A percentile compares a stretch with the other conserved stretches of the same genome.
phyloP scores from a whole-genome alignment of 345 rosid genomes.

The Aethionema arabicum region DNA sequence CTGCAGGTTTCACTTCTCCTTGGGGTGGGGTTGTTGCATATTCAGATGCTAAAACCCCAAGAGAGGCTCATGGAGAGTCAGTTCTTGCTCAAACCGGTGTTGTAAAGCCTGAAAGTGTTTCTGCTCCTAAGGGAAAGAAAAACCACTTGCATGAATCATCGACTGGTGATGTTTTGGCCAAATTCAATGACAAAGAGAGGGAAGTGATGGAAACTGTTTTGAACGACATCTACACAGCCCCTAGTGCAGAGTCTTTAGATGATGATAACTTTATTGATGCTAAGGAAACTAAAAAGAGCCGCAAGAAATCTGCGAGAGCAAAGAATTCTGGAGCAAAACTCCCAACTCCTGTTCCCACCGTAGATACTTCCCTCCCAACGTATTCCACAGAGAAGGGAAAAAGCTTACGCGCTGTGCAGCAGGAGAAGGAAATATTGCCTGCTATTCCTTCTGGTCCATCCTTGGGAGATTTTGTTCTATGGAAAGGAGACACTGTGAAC shows the following conservation, averaged over 20 bases:
- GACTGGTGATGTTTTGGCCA: conserved; percentile 64
- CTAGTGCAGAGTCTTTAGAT: conserved; percentile 47
- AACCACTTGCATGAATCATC: conserved; percentile 70
- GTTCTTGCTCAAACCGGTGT: conserved; percentile 35
- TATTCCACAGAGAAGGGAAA: conserved; percentile 76
- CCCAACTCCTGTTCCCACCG: conserved; percentile 39
- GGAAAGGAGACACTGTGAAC: conserved; percentile 70
- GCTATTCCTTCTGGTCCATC: conserved; percentile 90
- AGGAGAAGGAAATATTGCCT: conserved; percentile 69
- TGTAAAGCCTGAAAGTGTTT: conserved; percentile 47
- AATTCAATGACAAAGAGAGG: conserved; percentile 48
- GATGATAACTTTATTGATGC: conserved; percentile 82
- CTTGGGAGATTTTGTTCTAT: conserved; percentile 91
- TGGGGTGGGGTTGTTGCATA: conserved; percentile 74
- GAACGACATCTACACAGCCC: conserved; percentile 33
- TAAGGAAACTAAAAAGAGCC: conserved; percentile 78
- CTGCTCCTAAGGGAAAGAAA: conserved; percentile 51
- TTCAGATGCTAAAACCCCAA: conserved; percentile 50
- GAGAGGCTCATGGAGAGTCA: conserved; percentile 48
- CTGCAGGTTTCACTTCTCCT: conserved; percentile 51
- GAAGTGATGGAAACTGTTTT: conserved; percentile 39
- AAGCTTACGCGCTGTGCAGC: conserved; percentile 54
- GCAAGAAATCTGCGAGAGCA: conserved; percentile 87
- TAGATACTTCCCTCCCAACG: conserved; percentile 51
- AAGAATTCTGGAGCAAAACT: conserved; percentile 60